Evolutionary conservation across 2,329 filamentous ascomycete genomes (phyloP), one percentile per base, ranked within the genome.

Genomic region (Elsinoe necatrix): DNA sequence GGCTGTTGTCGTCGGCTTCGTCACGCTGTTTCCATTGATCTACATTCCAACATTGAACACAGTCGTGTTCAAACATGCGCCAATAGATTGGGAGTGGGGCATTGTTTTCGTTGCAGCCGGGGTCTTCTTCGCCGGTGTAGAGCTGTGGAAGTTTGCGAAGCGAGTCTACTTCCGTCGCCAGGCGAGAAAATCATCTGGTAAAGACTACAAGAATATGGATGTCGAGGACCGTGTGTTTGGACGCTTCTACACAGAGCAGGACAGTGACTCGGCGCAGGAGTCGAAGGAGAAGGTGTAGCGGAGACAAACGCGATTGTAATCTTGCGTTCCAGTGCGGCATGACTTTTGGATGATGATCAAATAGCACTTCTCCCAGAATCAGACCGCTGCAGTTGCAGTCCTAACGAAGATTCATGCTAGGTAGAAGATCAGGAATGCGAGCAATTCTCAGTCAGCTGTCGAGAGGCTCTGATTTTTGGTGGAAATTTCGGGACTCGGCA

Each of bases 11-110:
- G 66, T 67, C 4, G 74, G 74, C 11, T 75, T 76, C 57, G 62
- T 74, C 18, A 72, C 72, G 34, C 69, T 76, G 21, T 75, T 76
- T 66, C 73, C 73, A 0, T 65, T 74, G 21, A 66, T 77, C 0
- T 89, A 89, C 63, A 86, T 88, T 54, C 85, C 85, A 0, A 79
- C 80, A 8, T 74, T 87, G 63, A 86, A 86, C 66, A 75, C 76
- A 5, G 71, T 73, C 1, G 83, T 87, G 0, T 87, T 87, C 69
- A 79, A 83, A 64, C 85, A 87, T 62, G 76, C 71, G 1, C 78
- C 78, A 0, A 87, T 87, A 56, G 76, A 71, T 5, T 85, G 82
- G 83, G 84, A 87, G 66, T 88, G 84, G 85, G 81, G 73, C 0
- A 77, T 88, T 42, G 81, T 87, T 1, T 80, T 88, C 58, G 71